These are phyloP conservation scores for Euclidium syriacum DNA, from an alignment of 345 rosid species.

Conservation along the genomic window DNA sequence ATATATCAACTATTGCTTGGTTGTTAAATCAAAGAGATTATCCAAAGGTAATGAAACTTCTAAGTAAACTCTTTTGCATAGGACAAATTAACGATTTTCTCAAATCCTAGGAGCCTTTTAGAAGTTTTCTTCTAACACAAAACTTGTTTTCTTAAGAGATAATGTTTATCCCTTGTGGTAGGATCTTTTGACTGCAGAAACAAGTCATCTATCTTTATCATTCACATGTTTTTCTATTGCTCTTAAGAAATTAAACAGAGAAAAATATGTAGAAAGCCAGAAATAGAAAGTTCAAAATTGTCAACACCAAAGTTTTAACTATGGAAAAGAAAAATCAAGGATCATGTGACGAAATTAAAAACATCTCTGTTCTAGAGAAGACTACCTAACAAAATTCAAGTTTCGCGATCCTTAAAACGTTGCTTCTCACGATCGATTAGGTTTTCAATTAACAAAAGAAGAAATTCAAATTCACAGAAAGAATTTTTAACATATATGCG, in stretches of 20 bases:
- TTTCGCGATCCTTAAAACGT: neutral
- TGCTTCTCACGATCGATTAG: neutral
- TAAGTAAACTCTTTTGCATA: slow-evolving; percentile 21
- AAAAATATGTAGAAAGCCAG: neutral
- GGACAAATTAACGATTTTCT: neutral
- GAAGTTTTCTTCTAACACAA: slow-evolving; percentile 3
- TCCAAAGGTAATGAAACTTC: slow-evolving; percentile 13
- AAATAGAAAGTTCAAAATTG: neutral
- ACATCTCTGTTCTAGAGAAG: neutral
- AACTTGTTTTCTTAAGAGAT: neutral
- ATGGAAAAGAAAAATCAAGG: slow-evolving; percentile 1
- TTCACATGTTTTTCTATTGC: slow-evolving; percentile 17
- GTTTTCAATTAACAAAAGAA: neutral
- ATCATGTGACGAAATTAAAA: neutral
- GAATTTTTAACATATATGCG: no score
- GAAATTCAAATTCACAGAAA: no score
- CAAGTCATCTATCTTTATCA: slow-evolving; percentile 22
- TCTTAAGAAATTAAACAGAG: neutral
- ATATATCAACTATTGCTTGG: neutral
- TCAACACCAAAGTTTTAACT: neutral
- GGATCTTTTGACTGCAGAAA: neutral
- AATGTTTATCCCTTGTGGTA: neutral
- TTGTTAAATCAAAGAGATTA: neutral
- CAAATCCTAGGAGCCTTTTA: slow-evolving; percentile 17
- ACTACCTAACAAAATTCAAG: neutral